These are phyloP conservation scores for Brassica nigra DNA, from an alignment of 345 rosid species.

Conservation along the genomic window DNA sequence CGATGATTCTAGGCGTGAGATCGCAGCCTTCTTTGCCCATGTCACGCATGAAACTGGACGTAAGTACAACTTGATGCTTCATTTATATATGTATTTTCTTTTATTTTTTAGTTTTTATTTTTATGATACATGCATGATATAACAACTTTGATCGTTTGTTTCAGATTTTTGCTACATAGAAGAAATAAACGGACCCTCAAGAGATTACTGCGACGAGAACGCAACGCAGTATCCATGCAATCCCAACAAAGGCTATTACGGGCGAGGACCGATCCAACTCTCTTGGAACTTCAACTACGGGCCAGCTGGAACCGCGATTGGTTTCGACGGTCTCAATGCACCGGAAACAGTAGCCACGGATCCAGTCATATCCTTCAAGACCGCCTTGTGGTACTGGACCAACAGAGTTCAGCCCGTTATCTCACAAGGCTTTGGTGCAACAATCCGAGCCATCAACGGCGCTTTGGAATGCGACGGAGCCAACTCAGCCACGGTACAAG, in stretches of 20 bases:
- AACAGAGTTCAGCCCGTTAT: conserved; percentile 50
- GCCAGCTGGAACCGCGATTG: conserved; percentile 50
- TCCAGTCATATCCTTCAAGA: conserved; percentile 58
- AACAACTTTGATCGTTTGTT: not conserved
- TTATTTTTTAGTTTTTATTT: no score
- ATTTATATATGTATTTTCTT: no score
- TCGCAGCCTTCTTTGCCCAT: conserved; percentile 83
- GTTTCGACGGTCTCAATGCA: conserved; percentile 56
- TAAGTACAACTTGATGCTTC: conserved; percentile 37
- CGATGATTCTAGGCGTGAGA: conserved; percentile 65
- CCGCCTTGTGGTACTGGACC: conserved; percentile 79
- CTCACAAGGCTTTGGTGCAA: conserved; percentile 70
- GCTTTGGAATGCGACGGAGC: conserved; percentile 56
- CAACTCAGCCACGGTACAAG: conserved; percentile 45
- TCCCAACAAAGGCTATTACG: conserved; percentile 56
- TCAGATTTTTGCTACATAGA: conserved; percentile 62
- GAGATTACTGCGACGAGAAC: conserved; percentile 49
- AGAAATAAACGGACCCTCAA: conserved; percentile 53
- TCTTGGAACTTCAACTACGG: conserved; percentile 74
- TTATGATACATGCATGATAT: not conserved
- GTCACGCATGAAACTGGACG: conserved; percentile 85
- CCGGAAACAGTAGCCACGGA: conserved; percentile 66
- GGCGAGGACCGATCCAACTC: conserved; percentile 69
- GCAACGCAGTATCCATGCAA: conserved; percentile 56
- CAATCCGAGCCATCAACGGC: conserved; percentile 65